Evolutionary conservation across 2,329 filamentous ascomycete species (phyloP), one percentile per base, ranked within the genome.

Genomic region (Boeremia exigua): DNA sequence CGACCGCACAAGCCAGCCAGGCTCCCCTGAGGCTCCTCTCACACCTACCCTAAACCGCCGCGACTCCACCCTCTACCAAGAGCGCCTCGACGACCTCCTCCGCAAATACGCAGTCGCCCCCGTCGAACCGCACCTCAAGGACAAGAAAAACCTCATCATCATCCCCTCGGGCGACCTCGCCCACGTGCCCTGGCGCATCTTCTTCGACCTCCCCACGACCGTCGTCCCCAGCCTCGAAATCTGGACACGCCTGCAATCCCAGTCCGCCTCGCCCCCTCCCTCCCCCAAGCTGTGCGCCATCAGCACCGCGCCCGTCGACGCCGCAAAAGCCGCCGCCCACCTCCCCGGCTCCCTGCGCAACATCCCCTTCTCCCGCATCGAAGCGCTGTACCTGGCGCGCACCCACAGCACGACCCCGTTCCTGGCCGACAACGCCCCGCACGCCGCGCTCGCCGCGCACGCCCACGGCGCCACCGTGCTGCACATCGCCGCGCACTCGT

Each of bases 341-440:
- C 27, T 32, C 3, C 6, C 45, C 6, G 34, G 34, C 28, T 48
- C 12, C 5, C 10, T 39, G 2, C 46, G 46, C 17, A 40, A 32
- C 17, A 48, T 48, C 23, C 46, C 46, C 2, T 48, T n/a, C 28
- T 48, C 46, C 4, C 46, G 36, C 17, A 39, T 48, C 23, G 46
- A 48, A 10, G 46, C 46, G 4, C n/a, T 40, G 3, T 27, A 47
- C 23, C n/a, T 47, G 6, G 44, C 44, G n/a, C 15, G 10, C 5
- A 12, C 15, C 1, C 44, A 47, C 34, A 8, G 6, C 4, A 2
- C n/a, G 10, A 1, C n/a, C 7, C 44, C 44, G 2, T 47, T 47
- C 9, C 44, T 47, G 3, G 44, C 44, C 3, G 44, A 47, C 15
- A 23, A 23, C 8, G n/a, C 37, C 8, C 8, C 27, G 3, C 44